Evolutionary conservation across 2,329 filamentous ascomycete genomes (phyloP).

Genomic region (Monosporascus ibericus): DNA sequence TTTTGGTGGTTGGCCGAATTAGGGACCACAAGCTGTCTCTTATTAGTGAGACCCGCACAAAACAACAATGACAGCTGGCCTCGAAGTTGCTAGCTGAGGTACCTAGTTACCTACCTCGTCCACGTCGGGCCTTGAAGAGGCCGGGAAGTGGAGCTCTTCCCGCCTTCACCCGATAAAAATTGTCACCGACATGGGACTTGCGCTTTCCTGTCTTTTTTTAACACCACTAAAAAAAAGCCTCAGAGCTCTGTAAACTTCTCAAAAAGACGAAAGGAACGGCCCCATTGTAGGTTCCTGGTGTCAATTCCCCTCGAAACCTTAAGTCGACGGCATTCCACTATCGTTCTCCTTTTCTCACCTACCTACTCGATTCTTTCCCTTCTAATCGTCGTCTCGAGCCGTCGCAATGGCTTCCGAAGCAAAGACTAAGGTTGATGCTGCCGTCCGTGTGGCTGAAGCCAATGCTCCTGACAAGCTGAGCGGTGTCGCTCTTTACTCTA

Average conservation of each 20-base stretch:
- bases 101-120: no score
- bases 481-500: slow-evolving; percentile 62
- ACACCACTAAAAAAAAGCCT: not conserved
- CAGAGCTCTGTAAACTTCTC: not conserved
- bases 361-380: not conserved
- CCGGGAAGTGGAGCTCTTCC: no score
- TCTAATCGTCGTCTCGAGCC: not conserved
- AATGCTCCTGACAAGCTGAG: not conserved
- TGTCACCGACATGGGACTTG: no score
- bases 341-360: not conserved
- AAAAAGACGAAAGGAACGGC: not conserved
- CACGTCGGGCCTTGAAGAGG: no score
- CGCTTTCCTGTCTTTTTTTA: no score
- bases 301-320: not conserved
- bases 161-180: no score
- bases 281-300: not conserved
- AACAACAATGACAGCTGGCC: no score
- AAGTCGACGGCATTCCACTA: not conserved
- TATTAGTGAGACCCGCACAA: no score
- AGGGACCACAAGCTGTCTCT: no score
- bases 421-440: not conserved
- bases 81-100: no score
- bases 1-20: no score
- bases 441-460: not conserved
- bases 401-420: not conserved